Evolutionary conservation across 768 basidiomycete genomes (phyloP).

Genomic region (Kwoniella shandongensis): DNA sequence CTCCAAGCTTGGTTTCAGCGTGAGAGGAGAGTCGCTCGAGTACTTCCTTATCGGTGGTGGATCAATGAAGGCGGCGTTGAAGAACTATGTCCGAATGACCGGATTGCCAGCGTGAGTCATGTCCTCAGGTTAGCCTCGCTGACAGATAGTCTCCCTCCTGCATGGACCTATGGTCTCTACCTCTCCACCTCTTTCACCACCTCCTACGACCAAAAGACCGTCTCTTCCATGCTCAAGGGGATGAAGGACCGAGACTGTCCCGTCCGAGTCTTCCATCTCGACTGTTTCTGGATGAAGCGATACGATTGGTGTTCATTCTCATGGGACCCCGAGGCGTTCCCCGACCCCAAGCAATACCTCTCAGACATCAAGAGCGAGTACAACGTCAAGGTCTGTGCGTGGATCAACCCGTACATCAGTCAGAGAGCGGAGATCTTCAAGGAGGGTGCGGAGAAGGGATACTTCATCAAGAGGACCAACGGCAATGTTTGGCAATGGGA

Average conservation of each 20-base stretch:
- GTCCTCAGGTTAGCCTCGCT: neutral
- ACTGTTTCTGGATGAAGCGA: conserved; percentile 58
- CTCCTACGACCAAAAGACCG: conserved; percentile 64
- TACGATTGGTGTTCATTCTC: conserved; percentile 59
- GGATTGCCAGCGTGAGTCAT: conserved; percentile 24
- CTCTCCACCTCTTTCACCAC: conserved; percentile 76
- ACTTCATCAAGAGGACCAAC: conserved; percentile 68
- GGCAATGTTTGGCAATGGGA: conserved; percentile 57
- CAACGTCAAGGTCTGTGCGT: conserved; percentile 70
- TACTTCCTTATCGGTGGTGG: conserved; percentile 72
- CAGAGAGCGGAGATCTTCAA: conserved; percentile 60
- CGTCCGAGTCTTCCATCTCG: conserved; percentile 72
- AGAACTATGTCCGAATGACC: conserved; percentile 34
- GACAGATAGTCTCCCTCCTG: conserved; percentile 58
- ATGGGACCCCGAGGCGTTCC: conserved; percentile 74
- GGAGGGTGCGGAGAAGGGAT: conserved; percentile 67
- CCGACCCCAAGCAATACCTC: conserved; percentile 65
- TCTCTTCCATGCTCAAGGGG: conserved; percentile 68
- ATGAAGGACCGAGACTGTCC: conserved; percentile 58
- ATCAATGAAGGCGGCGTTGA: conserved; percentile 62
- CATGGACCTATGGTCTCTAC: conserved; percentile 77
- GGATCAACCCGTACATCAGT: conserved; percentile 72
- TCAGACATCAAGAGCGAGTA: conserved; percentile 56
- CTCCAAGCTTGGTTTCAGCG: conserved; percentile 61
- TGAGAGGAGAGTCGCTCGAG: conserved; percentile 65